A percentile compares a stretch with the other conserved stretches of the same genome.
Conservation (phyloP, 352 stramenopile genomes). For the Phytophthora citrophthora region DNA sequence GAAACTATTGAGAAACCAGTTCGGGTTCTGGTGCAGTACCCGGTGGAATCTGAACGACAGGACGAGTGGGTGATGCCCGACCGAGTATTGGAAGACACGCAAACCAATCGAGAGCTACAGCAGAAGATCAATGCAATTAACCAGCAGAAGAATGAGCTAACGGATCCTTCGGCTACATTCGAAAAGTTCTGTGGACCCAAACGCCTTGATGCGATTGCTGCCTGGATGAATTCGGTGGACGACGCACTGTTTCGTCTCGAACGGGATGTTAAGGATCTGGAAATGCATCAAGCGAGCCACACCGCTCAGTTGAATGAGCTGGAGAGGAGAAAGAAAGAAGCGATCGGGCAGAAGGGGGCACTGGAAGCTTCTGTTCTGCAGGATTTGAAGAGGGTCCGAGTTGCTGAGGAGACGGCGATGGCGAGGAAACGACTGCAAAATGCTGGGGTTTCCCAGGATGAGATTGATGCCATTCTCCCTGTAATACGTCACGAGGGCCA, state of each 20-base stretch:
- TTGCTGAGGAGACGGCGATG: conserved; percentile 33
- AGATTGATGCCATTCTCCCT: conserved; percentile 32
- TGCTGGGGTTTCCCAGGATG: conserved; percentile 27
- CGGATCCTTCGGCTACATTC: conserved; percentile 44
- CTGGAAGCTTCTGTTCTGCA: conserved; percentile 19
- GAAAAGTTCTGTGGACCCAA: conserved; percentile 23
- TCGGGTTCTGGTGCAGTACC: conserved; percentile 88
- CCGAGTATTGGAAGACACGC: conserved; percentile 65
- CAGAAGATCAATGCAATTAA: conserved; percentile 54
- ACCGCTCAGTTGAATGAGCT: conserved; percentile 11
- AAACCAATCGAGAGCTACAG: conserved; percentile 58
- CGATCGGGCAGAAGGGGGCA: conserved; percentile 4
- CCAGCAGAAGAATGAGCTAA: conserved; percentile 43
- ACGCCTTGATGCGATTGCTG: conserved; percentile 23
- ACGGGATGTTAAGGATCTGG: conserved; percentile 14
- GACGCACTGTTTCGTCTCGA: conserved; percentile 15
- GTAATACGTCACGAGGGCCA: conserved; percentile 22
- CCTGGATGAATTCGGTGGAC: conserved; percentile 37
- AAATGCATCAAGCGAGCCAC: conserved; percentile 14
- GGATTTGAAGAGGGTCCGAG: conserved; percentile 22
- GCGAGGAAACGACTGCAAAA: conserved; percentile 28
- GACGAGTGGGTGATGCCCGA: conserved; percentile 81
- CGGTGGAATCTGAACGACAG: conserved; percentile 81
- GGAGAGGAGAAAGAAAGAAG: conserved; percentile 22
- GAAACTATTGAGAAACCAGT: not conserved